phyloP scores from a whole-genome alignment of 345 rosid genomes.

The Lepidium sativum region DNA sequence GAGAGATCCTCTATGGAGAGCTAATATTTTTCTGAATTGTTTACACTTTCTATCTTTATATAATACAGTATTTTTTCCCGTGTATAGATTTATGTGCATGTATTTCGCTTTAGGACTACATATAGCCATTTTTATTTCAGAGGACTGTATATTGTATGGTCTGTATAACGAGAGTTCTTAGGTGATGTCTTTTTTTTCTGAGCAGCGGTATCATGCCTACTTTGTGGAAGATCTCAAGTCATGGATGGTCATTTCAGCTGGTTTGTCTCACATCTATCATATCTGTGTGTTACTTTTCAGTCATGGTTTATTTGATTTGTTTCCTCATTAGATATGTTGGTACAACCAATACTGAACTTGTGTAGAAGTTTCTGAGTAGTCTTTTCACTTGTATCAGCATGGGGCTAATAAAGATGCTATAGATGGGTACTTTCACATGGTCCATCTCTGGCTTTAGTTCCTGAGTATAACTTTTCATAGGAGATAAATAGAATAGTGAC shows the following conservation, averaged over 20 bases:
- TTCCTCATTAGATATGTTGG: not conserved
- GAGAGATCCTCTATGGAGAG: too few relatives aligned
- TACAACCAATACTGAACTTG: not conserved
- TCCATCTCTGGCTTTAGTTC: not conserved
- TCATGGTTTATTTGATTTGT: not conserved
- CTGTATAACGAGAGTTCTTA: not conserved
- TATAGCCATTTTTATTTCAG: not conserved
- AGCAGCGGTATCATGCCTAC: slow-evolving; percentile 87
- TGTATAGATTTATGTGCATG: not conserved
- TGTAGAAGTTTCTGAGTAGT: not conserved
- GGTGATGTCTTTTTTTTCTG: not conserved
- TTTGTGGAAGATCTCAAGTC: slow-evolving; percentile 79
- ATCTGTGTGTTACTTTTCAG: not conserved
- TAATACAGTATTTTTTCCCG: not conserved
- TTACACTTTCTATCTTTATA: not conserved
- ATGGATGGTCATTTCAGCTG: slow-evolving; percentile 72
- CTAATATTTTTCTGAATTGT: not conserved
- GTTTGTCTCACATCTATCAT: slow-evolving; percentile 33
- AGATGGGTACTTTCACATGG: not conserved
- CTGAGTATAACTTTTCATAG: not conserved
- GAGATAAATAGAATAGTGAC: not conserved
- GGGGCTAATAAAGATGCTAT: not conserved
- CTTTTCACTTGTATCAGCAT: not conserved
- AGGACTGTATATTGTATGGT: not conserved
- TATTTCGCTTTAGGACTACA: not conserved